phyloP scores from a whole-genome alignment of 1,284 basidiomycete genomes.

The Kwoniella shivajii region DNA sequence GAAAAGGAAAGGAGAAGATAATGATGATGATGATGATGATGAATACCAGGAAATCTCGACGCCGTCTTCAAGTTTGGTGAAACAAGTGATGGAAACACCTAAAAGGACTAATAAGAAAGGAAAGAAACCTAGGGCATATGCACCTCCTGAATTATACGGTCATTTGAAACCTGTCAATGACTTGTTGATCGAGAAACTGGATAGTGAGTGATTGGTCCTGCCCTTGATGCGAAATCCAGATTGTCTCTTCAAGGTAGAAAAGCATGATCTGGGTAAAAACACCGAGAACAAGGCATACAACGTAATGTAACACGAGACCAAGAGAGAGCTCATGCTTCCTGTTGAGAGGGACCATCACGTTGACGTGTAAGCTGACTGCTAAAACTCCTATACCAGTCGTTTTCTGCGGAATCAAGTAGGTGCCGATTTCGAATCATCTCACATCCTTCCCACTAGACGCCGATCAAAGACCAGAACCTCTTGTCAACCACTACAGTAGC shows the following conservation, averaged over 20 bases:
- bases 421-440: no score
- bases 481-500: neutral
- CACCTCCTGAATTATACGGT: conserved; percentile 48
- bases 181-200: conserved; percentile 55
- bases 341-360: no score
- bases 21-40: neutral
- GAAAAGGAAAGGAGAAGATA: neutral
- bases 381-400: conserved; percentile 55
- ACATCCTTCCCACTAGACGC: neutral
- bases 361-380: no score
- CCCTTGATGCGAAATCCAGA: neutral
- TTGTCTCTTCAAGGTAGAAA: no score
- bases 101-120: neutral
- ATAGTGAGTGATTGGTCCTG: conserved; percentile 51
- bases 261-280: no score
- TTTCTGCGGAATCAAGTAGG: conserved; percentile 69
- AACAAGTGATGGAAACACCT: neutral
- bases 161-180: conserved; percentile 45
- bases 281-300: no score
- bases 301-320: no score
- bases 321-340: no score
- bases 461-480: neutral
- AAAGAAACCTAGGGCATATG: conserved; percentile 40
- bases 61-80: neutral
- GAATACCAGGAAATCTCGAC: neutral